phyloP scores from a whole-genome alignment of 176 grass and related monocot genomes.

The Aegilops umbellulata region DNA sequence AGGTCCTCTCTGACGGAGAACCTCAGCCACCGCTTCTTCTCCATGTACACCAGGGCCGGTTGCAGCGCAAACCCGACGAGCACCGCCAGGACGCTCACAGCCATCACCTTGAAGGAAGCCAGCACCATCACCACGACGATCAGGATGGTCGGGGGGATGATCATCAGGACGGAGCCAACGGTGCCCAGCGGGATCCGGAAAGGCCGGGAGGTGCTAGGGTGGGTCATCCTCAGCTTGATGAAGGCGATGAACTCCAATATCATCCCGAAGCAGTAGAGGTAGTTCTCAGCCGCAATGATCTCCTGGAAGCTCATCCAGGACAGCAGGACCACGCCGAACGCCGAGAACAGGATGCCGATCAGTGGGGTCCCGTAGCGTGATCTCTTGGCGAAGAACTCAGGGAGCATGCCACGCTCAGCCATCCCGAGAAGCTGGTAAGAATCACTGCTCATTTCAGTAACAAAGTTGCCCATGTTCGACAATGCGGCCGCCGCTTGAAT shows the following conservation, averaged over 20 bases:
- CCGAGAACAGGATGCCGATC: constrained; percentile 81
- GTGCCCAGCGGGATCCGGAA: constrained; percentile 77
- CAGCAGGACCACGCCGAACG: constrained; percentile 57
- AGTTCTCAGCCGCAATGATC: constrained; percentile 78
- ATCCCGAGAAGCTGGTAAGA: constrained; percentile 69
- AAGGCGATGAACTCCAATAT: constrained; percentile 93
- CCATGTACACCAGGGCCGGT: constrained; percentile 53
- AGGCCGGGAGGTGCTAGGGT: constrained; percentile 49
- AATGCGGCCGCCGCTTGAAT: constrained; percentile 57
- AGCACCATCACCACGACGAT: constrained; percentile 63
- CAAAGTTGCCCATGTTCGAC: constrained; percentile 92
- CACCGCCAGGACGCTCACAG: constrained; percentile 49
- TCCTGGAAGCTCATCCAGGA: constrained; percentile 86
- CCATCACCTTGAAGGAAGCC: constrained; percentile 56
- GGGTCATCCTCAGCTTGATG: constrained; percentile 58
- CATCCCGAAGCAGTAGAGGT: constrained; percentile 96
- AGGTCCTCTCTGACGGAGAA: constrained; percentile 69
- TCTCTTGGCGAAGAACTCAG: constrained; percentile 53
- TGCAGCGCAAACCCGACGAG: constrained; percentile 56
- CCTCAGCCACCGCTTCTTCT: constrained; percentile 37
- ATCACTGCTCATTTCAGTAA: constrained; percentile 92
- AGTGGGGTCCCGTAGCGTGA: constrained; percentile 61
- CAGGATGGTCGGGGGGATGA: constrained; percentile 59
- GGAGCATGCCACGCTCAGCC: constrained; percentile 65
- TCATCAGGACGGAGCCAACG: constrained; percentile 56